These are phyloP conservation scores for Vairimorpha necatrix DNA, from an alignment of 371 early-diverging fungal genomes.

Conservation along the genomic window DNA sequence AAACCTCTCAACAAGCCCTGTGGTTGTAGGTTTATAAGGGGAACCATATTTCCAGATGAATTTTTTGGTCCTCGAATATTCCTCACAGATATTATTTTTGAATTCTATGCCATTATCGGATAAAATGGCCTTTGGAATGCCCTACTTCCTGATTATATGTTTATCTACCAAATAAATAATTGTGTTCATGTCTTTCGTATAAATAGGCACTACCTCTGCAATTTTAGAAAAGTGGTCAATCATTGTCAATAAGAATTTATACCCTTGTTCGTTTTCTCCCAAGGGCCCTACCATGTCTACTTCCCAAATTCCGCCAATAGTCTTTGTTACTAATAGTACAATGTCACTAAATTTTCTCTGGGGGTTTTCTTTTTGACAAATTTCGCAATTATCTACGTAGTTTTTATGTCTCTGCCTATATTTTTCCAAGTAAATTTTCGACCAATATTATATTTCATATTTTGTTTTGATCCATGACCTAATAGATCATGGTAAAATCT, in stretches of 20 bases:
- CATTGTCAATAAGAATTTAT: conserved; percentile 13
- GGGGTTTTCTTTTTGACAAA: neutral
- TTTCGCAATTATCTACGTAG: conserved; percentile 4
- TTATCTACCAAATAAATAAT: neutral
- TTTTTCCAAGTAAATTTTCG: conserved; percentile 12
- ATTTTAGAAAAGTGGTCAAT: conserved; percentile 20
- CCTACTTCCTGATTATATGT: conserved; percentile 17
- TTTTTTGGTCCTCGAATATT: neutral
- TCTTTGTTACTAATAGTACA: neutral
- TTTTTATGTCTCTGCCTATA: neutral
- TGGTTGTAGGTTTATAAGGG: conserved; percentile 14
- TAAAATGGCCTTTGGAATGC: neutral
- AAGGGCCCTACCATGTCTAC: conserved; percentile 22
- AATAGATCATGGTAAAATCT: conserved; percentile 6
- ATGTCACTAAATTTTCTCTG: neutral
- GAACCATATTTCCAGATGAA: neutral
- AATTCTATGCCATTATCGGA: conserved; percentile 27
- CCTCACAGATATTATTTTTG: neutral
- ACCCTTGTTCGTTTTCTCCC: neutral
- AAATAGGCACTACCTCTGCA: conserved; percentile 15
- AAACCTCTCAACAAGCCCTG: conserved; percentile 23
- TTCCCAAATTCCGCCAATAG: conserved; percentile 9
- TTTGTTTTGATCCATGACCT: neutral
- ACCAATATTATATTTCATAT: conserved; percentile 19
- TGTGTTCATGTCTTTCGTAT: neutral